Conservation (phyloP, 73 alveolate genomes). For the Paramecium pentaurelia region DNA sequence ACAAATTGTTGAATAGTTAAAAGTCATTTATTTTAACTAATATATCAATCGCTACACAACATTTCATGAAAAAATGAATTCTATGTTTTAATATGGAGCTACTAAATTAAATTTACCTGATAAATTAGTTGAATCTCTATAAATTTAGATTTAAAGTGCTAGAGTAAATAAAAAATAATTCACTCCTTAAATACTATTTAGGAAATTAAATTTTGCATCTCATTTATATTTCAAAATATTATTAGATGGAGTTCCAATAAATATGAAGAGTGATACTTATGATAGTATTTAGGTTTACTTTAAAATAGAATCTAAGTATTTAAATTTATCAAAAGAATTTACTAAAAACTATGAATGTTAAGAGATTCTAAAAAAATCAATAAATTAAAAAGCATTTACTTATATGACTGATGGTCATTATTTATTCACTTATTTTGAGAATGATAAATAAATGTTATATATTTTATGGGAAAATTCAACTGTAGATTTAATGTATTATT, state of each 20-base stretch:
- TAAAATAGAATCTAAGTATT: neutral
- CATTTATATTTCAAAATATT: slow-evolving; percentile 7
- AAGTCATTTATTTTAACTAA: neutral
- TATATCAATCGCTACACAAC: neutral
- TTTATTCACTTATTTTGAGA: slow-evolving; percentile 27
- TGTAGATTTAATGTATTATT: neutral
- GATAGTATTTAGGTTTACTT: neutral
- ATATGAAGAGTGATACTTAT: slow-evolving; percentile 31
- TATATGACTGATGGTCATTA: slow-evolving; percentile 29
- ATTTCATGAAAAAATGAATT: slow-evolving; percentile 19
- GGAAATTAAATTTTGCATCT: slow-evolving; percentile 39
- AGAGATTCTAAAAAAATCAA: slow-evolving; percentile 11
- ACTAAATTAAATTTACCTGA: slow-evolving; percentile 32
- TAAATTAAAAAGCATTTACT: neutral
- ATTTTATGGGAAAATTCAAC: neutral
- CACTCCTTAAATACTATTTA: neutral
- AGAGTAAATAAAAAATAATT: neutral
- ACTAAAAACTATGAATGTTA: neutral
- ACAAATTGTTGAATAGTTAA: neutral
- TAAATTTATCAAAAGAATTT: neutral
- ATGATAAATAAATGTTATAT: slow-evolving; percentile 7
- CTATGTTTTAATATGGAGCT: slow-evolving; percentile 24
- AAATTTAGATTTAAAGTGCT: neutral
- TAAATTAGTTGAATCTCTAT: neutral
- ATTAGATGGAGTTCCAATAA: neutral